Conservation (phyloP, 345 rosid species). For the Melaleuca alternifolia region DNA sequence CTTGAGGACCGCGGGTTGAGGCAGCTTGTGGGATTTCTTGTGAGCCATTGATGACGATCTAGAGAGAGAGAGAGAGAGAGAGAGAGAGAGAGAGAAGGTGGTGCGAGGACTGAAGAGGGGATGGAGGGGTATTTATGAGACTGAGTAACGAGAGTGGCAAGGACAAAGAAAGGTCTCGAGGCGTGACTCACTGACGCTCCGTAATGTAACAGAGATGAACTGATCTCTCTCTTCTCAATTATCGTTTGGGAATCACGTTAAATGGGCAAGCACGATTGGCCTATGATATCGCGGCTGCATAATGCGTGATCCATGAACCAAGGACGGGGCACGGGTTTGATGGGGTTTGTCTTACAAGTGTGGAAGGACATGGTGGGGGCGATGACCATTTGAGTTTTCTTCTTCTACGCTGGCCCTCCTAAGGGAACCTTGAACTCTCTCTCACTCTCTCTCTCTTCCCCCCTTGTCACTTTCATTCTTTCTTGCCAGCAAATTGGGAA, state of each 20-base stretch:
- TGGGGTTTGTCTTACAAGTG: not conserved
- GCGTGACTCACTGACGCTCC: not conserved
- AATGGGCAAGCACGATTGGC: not conserved
- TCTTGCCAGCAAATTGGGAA: not conserved
- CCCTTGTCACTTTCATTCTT: not conserved
- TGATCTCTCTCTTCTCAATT: not conserved
- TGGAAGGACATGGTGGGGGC: slow-evolving; percentile 3
- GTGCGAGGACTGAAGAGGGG: not conserved
- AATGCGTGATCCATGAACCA: not conserved
- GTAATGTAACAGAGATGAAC: not conserved
- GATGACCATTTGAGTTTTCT: not conserved
- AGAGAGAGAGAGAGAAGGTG: not conserved
- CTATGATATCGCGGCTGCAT: not conserved
- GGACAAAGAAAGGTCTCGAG: not conserved
- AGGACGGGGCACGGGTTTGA: not conserved
- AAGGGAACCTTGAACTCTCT: not conserved
- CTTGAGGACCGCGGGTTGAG: slow-evolving; percentile 27
- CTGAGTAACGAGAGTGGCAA: not conserved
- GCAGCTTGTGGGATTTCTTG: slow-evolving; percentile 21
- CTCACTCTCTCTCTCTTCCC: not conserved
- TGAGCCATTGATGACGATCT: slow-evolving; percentile 12
- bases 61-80: not conserved
- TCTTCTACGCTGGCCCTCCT: not conserved
- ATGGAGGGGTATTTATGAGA: not conserved
- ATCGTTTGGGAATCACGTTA: not conserved